Base-by-base conservation (phyloP, 2,329 filamentous ascomycete genomes). In the Ramularia endophylla region DNA sequence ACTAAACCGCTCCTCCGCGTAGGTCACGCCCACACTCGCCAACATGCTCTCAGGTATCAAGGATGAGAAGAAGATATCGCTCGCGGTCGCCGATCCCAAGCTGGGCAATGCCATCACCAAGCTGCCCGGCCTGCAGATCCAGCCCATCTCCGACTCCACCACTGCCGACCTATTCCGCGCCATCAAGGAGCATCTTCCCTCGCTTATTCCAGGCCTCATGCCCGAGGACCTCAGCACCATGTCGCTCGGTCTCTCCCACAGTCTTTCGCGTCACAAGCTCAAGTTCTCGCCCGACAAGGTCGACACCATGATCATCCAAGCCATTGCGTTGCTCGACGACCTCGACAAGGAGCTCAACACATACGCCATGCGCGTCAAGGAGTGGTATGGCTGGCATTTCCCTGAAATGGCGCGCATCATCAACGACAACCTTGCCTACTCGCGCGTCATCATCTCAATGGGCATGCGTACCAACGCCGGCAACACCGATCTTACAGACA, bases 301-400 rank as follows among this genome's bases (percentile, higher is more conserved):
- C 55, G 92, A 98, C 64, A 92, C 92, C 38, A 98, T 98, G 92
- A 95, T 98, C 62, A 89, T 98, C 44, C 92, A 98, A 71, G 89
- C 89, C 43, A 92, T 98, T 63, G 83, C 85, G 51, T 79, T 95
- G 38, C 76, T 98, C 34, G 92, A 98, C 63, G 92, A 98, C 52
- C 73, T 98, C 48, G 92, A 98, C 73, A 98, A 98, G 76, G 92
- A 98, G 69, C 75, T 98, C 51, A 98, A 98, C 74, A 92, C 87
- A 57, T 97, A 95, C 63, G 90, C 92, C 52, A 98, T 98, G 92
- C 79, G 92, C 66, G 88, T 95, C 48, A 97, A 97, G 80, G 92
- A 98, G 69, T 98, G 92, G 92, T 98, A 98, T 65, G 92, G 92
- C 60, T 98, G 92, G 92, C 92, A 97, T 70, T 98, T 97, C 74